Conservation (phyloP, 2,329 filamentous ascomycete species). For the Aspergillus arachidicola region DNA sequence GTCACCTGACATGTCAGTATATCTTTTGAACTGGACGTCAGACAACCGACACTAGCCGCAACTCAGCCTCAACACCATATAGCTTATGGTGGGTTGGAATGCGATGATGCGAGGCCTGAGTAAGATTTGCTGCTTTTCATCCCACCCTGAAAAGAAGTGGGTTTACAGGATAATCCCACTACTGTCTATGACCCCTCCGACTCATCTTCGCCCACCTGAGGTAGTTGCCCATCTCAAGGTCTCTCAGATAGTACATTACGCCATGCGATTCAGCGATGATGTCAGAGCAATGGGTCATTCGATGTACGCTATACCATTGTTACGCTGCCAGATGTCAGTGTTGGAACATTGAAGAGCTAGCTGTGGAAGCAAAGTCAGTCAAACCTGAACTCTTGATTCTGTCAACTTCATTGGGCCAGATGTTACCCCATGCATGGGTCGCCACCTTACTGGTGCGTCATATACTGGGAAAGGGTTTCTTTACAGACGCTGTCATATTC, state of each 20-base stretch:
- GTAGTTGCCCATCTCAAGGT: neutral
- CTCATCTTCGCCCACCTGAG: neutral
- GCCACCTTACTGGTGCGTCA: neutral
- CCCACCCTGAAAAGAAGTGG: neutral
- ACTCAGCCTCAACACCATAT: neutral
- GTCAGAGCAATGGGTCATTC: neutral
- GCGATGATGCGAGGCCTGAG: neutral
- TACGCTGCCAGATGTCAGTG: neutral
- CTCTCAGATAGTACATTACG: neutral
- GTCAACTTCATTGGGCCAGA: neutral
- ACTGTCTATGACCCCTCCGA: neutral
- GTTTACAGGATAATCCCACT: neutral
- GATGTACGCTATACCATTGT: neutral
- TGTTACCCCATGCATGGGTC: neutral
- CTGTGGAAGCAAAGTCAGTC: neutral
- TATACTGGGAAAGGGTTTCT: neutral
- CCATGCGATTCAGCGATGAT: neutral
- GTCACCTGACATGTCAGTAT: neutral
- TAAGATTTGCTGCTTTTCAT: neutral
- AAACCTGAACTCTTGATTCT: neutral
- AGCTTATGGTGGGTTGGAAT: neutral
- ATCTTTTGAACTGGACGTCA: neutral
- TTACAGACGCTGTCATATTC: neutral
- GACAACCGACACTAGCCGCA: slow-evolving; percentile 3
- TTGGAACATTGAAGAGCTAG: neutral